Percentiles rank a stretch among this genome's conserved stretches.
phyloP scores from a whole-genome alignment of 2,329 filamentous ascomycete genomes.

The Calcarisporium arbuscula region DNA sequence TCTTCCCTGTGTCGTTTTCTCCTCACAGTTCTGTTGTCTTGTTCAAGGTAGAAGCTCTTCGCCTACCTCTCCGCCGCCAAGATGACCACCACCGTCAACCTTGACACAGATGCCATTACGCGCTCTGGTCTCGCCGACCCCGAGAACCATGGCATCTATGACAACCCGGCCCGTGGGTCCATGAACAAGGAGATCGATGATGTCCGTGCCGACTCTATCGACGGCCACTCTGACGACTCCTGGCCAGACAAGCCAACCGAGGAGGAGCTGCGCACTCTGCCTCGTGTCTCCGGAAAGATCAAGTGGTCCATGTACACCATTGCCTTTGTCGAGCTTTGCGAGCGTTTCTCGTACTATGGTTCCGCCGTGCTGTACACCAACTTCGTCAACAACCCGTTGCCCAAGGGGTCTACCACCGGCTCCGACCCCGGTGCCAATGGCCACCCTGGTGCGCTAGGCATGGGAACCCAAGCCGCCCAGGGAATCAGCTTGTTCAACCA shows the following conservation, averaged over 20 bases:
- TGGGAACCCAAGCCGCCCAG: slow-evolving; percentile 50
- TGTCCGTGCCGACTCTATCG: no score
- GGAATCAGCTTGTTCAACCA: slow-evolving; percentile 47
- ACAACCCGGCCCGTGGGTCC: slow-evolving; percentile 17
- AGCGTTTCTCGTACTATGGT: slow-evolving; percentile 74
- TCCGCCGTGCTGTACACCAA: slow-evolving; percentile 63
- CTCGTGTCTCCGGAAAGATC: slow-evolving; percentile 57
- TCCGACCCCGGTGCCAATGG: slow-evolving; percentile 28
- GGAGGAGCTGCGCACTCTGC: slow-evolving; percentile 56
- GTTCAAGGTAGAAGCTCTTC: slow-evolving; percentile 3
- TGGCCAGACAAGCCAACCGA: slow-evolving; percentile 45
- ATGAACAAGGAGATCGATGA: no score
- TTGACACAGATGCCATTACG: slow-evolving; percentile 30
- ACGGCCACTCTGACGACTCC: slow-evolving; percentile 21
- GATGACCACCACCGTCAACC: slow-evolving; percentile 28
- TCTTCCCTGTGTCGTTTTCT: no score
- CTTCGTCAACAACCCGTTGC: slow-evolving; percentile 53
- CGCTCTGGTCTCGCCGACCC: slow-evolving; percentile 24
- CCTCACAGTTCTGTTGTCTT: no score
- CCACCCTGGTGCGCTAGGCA: slow-evolving; percentile 46
- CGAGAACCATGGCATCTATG: slow-evolving; percentile 21
- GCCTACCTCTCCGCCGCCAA: slow-evolving; percentile 5
- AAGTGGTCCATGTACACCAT: slow-evolving; percentile 63
- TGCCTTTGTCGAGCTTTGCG: slow-evolving; percentile 67
- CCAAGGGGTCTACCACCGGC: slow-evolving; percentile 47